Evolutionary conservation across 306 rosid species (phyloP), one percentile per base, ranked within the genome.

Genomic region (Fagus sylvatica): DNA sequence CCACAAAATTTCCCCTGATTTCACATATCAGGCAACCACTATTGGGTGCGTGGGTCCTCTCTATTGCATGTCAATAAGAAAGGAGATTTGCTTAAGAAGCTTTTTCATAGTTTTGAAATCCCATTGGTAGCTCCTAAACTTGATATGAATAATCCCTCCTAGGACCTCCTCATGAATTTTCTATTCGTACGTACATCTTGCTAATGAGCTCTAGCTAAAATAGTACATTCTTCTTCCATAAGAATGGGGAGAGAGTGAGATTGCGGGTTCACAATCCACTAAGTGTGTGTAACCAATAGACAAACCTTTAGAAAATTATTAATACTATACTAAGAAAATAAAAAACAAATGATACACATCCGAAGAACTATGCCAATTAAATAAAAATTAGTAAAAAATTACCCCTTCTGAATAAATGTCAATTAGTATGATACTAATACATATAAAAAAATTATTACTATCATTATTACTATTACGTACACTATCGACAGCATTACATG

Each of bases 131-230:
- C n/a, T 34, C 30, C 17, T 39, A 71, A 10, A 53, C 70, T 34
- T 10, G 76, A 65, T 65, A 59, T 41, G 42, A 66, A 40, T 40
- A 37, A 62, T 72, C 76, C 75, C 55, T 71, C 55, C 33, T 10
- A n/a, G 75, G 73, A 64, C 64, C 55, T 62, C 78, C 53, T 61
- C 48, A 13, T 73, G 74, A 66, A 36, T 69, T 28, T 77, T 43
- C 54, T 65, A 42, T 49, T 62, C 78, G 55, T 17, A 36, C 34
- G 57, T 81, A 78, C 72, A n/a, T 74, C 43, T 51, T 68, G 28
- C 34, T 8, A 37, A 17, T 37, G 39, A 65, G 48, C 13, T 65
- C 70, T 65, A 12, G 70, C 7, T 15, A 28, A 65, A 15, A 39
- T 65, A 48, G 3, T 42, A 65, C 28, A 13, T 37, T 6, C 8